Evolutionary conservation across 805 yeast species (phyloP), one percentile per base, ranked within the genome.

Genomic region (Saccharomyces eubayanus): DNA sequence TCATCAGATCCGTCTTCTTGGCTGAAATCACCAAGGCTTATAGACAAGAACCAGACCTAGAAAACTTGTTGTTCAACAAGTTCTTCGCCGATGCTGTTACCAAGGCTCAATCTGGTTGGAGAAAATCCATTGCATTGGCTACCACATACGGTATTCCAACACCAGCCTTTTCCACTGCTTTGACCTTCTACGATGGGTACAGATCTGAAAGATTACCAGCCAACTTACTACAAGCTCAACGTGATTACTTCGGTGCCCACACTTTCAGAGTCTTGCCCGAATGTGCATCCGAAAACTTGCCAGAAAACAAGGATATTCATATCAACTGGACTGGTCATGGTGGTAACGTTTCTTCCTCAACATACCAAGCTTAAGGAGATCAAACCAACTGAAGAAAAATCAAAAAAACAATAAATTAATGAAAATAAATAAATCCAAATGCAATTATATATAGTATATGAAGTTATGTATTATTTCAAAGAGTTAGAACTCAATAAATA

Each of bases 211-310:
- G 85, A 74, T 80, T 91, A 71, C 98, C 98, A 71, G 99, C 99
- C 63, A 92, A 92, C 86, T 82, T 92, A 77, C 81, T 92, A 73
- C 99, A 92, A 81, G 99, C 98, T 69, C 99, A 92, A 83, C 89
- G 99, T 83, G 99, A 92, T 76, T 92, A 90, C 89, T 92, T 92
- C 70, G 99, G 99, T 78, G 98, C 99, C 62, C 99, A 92, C 83
- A 94, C 99, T 70, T 92, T 94, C 90, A 83, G 83, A 75, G 95
- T 94, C 61, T 79, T 90, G 72, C 96, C 96, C 66, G 94, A 92
- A 75, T 73, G 66, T 66, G 96, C 89, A 66, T 79, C 81, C 70
- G 89, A 77, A 52, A 75, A 75, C 71, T 81, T 87, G 76, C 92
- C 94, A 77, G 83, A 76, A 62, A 94, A 81, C 68, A 77, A 82